phyloP scores from a whole-genome alignment of 2,329 filamentous ascomycete species.

The Pestalotiopsis sp. region DNA sequence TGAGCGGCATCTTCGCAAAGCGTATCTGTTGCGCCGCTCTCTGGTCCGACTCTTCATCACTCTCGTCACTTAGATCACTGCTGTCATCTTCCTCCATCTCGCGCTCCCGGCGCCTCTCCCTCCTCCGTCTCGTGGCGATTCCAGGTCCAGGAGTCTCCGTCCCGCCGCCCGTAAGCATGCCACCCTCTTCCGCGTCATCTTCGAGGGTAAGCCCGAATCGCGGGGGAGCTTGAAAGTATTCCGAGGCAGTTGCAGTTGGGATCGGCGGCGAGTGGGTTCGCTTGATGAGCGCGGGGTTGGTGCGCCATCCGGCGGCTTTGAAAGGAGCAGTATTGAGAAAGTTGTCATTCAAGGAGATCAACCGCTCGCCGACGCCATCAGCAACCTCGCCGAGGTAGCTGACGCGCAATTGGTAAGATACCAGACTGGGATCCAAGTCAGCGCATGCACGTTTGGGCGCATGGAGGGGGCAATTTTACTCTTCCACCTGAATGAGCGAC shows the following conservation, averaged over 20 bases:
- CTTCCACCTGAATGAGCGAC: slow-evolving; percentile 48
- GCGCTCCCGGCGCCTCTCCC: slow-evolving; percentile 66
- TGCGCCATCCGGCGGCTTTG: slow-evolving; percentile 79
- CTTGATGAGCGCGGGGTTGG: slow-evolving; percentile 75
- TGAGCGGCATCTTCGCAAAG: slow-evolving; percentile 93
- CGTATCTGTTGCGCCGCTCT: slow-evolving; percentile 86
- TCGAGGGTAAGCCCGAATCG: slow-evolving; percentile 67
- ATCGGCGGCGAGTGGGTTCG: slow-evolving; percentile 86
- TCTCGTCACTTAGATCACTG: slow-evolving; percentile 82
- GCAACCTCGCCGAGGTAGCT: slow-evolving; percentile 80
- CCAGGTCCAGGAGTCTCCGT: slow-evolving; percentile 71
- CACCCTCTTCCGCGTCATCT: slow-evolving; percentile 73
- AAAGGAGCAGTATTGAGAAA: slow-evolving; percentile 81
- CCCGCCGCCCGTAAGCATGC: slow-evolving; percentile 69
- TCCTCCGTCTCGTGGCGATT: slow-evolving; percentile 66
- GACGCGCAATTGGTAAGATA: slow-evolving; percentile 80
- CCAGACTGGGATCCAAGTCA: slow-evolving; percentile 56
- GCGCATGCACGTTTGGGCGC: background rate
- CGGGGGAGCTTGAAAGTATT: slow-evolving; percentile 77
- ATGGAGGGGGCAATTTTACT: slow-evolving; percentile 31
- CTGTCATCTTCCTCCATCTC: slow-evolving; percentile 86
- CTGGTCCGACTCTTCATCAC: slow-evolving; percentile 75
- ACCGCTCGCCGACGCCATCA: slow-evolving; percentile 81
- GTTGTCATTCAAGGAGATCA: slow-evolving; percentile 79
- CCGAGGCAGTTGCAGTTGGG: slow-evolving; percentile 77